phyloP scores from a whole-genome alignment of 768 basidiomycete genomes.

The Podaxis sp. region DNA sequence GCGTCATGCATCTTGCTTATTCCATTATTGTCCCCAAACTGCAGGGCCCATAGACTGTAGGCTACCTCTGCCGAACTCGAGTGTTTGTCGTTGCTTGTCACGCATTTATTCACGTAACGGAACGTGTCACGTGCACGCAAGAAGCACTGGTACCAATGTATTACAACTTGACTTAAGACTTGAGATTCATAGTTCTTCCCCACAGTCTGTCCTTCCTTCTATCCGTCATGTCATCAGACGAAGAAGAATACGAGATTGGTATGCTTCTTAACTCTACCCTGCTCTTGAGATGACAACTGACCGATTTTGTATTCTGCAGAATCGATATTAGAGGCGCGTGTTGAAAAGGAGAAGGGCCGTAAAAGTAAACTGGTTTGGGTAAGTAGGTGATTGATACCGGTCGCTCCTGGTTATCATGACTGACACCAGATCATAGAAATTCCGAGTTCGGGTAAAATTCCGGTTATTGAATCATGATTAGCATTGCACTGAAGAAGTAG shows the following conservation, averaged over 20 bases:
- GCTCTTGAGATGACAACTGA: neutral
- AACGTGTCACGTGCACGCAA: neutral
- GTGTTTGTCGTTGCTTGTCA: neutral
- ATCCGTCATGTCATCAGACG: conserved; percentile 32
- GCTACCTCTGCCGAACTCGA: neutral
- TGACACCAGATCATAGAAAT: conserved; percentile 38
- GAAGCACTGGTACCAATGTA: neutral
- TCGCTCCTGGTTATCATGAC: conserved; percentile 16
- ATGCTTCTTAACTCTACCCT: conserved; percentile 25
- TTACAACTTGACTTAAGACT: too few relatives aligned
- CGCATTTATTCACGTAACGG: neutral
- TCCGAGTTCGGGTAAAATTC: conserved; percentile 53
- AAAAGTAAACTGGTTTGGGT: conserved; percentile 55
- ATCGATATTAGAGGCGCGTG: conserved; percentile 50
- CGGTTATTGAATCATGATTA: neutral
- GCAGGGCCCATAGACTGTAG: neutral
- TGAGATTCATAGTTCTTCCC: neutral
- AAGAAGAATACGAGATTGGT: conserved; percentile 70
- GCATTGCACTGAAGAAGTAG: neutral
- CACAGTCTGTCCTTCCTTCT: neutral
- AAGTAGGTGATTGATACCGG: conserved; percentile 18
- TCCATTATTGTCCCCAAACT: neutral
- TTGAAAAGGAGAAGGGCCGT: conserved; percentile 41
- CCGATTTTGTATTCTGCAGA: conserved; percentile 35
- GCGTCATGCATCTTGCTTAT: too few relatives aligned